Evolutionary conservation across 257 asterid species (phyloP), one percentile per base, ranked within the genome.

Genomic region (Anisodus acutangulus): DNA sequence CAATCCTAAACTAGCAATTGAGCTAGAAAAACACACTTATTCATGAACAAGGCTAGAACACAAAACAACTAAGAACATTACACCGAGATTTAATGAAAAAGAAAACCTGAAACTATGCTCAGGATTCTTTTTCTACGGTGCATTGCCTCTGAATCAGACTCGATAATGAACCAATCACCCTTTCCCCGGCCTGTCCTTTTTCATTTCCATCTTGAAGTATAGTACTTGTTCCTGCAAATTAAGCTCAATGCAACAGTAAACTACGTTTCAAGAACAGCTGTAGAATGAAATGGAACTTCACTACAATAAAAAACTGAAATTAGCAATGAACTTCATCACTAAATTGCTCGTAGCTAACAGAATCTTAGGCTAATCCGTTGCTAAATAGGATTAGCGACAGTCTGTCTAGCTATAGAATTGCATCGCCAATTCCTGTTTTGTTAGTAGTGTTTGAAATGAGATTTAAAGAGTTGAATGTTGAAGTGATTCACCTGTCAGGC

Each of bases 81-180:
- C 81, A 76, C 81, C 8, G 64, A 4, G 86, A 88, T 79, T 87
- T 69, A 15, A 69, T 7, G 9, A 0, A 31, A 31, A 86, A 87
- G 90, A 74, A 85, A 90, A 91, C 92, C 97, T 90, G 97, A 92
- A 84, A 85, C 85, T 35, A 81, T 82, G 78, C 81, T 86, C 92
- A 89, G 87, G 83, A 69, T 85, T 89, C 87, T 86, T 91, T 89
- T 88, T 83, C 89, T 86, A 64, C 17, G 26, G 87, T 87, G 67
- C 88, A 87, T 83, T 57, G 88, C 89, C 92, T 85, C 55, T 68
- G 88, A 88, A 82, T 66, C 82, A 70, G 84, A 78, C 93, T 88
- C 90, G 68, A 45, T 26, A 57, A 90, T 86, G 81, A 87, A 85
- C 84, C 83, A 89, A 31, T 70, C 86, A 86, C 83, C 37, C 4